A percentile compares a stretch with the other conserved stretches of the same genome.
Evolutionary conservation across 805 yeast species (phyloP).

Genomic region (Candida glaebosa): DNA sequence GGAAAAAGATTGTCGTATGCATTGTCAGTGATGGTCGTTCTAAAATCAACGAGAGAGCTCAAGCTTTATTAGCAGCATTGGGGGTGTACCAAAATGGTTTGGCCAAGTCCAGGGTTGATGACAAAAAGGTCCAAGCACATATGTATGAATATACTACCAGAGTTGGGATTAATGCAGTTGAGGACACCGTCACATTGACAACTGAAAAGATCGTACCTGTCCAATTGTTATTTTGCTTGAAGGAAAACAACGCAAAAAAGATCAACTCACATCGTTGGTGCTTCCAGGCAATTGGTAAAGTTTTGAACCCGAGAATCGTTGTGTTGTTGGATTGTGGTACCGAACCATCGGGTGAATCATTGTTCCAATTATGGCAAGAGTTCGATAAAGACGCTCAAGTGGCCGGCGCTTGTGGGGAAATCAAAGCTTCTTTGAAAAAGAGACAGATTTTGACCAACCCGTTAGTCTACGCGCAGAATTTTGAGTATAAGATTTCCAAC

Average conservation of each 20-base stretch:
- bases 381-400: constrained; percentile 55
- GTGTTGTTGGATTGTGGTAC: constrained; percentile 64
- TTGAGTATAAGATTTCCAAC: constrained; percentile 65
- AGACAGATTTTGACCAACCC: constrained; percentile 53
- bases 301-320: constrained; percentile 55
- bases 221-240: constrained; percentile 57
- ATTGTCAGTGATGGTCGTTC: constrained; percentile 64
- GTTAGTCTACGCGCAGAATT: constrained; percentile 61
- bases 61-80: constrained; percentile 60
- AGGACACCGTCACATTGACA: constrained; percentile 52
- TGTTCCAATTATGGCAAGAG: constrained; percentile 60
- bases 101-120: constrained; percentile 58
- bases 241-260: constrained; percentile 61
- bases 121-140: constrained; percentile 59
- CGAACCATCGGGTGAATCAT: constrained; percentile 54
- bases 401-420: constrained; percentile 74
- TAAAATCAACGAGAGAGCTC: constrained; percentile 59
- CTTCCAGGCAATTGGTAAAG: constrained; percentile 59
- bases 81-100: constrained; percentile 68
- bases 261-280: constrained; percentile 70
- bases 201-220: constrained; percentile 58
- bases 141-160: constrained; percentile 64
- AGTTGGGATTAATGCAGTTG: constrained; percentile 44
- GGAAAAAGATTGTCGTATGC: constrained; percentile 63
- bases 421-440: constrained; percentile 52